Evolutionary conservation across 768 basidiomycete genomes (phyloP), one percentile per base, ranked within the genome.

Genomic region (Hortiboletus flavorubellus): DNA sequence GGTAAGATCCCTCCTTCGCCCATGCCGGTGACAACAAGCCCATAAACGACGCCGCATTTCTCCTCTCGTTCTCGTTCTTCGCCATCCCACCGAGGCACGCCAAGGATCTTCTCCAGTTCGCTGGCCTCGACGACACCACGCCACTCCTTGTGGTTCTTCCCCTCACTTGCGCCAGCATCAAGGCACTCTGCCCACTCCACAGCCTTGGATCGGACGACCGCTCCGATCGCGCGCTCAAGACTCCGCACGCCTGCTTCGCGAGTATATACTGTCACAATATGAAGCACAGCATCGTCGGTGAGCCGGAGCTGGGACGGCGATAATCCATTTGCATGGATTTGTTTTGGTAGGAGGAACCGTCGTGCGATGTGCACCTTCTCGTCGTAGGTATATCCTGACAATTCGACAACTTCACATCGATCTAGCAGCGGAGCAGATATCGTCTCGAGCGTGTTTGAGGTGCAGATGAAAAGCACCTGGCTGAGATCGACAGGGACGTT

Each of bases 241-340:
- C 84, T 85, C 35, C 95, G 83, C n/a, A 98, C 94, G 34, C 95
- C 95, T 0, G 93, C 92, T 70, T 98, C 94, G 7, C 91, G 78
- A 2, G 94, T 95, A 64, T 93, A 95, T 21, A 84, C 78, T 1
- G 86, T 89, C 18, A 87, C 85, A 46, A 96, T 80, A 48, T 83
- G 80, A 51, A 86, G 71, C 31, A 96, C 69, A 0, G 87, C 85
- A 10, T 84, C 82, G 49, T 92, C 86, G 0, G 83, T 83, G 41
- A 97, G 73, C 21, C 74, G 69, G 29, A 96, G 73, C 29, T 87
- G 84, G 1, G 78, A 73, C 0, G 77, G 72, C 7, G 80, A 71
- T 47, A 97, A 76, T 0, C 88, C 91, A 63, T 95, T 94, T 8
- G 89, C 85, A 30, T 69, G 71, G 39, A 95, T 76, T 68, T 96